phyloP scores from a whole-genome alignment of 768 basidiomycete genomes.

The Rhodotorula paludigena region DNA sequence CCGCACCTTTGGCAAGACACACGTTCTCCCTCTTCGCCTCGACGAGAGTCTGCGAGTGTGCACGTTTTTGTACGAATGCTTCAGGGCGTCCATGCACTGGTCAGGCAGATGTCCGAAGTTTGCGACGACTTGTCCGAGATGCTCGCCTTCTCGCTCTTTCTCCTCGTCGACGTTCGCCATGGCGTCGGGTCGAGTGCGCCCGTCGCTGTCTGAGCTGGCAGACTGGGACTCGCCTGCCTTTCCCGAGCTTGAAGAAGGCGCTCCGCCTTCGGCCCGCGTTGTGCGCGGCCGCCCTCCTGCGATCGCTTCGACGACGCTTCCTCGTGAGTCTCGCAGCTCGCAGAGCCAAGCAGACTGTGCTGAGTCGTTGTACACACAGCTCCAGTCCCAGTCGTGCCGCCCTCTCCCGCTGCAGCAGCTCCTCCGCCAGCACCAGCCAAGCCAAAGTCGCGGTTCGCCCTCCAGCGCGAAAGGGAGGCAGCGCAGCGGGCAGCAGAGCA shows the following conservation, averaged over 20 bases:
- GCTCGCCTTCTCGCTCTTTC: too few relatives aligned
- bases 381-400: constrained; percentile 10
- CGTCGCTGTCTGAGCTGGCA: constrained; percentile 23
- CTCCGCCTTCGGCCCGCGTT: constrained; percentile 12
- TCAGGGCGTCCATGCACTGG: too few relatives aligned
- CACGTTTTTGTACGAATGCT: too few relatives aligned
- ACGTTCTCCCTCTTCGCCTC: too few relatives aligned
- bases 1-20: too few relatives aligned
- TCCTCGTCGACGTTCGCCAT: background rate
- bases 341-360: background rate
- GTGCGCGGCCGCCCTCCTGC: constrained; percentile 18
- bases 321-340: constrained; percentile 10
- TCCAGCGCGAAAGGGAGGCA: constrained; percentile 30
- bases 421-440: background rate
- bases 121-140: too few relatives aligned
- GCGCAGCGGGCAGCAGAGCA: background rate
- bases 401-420: background rate
- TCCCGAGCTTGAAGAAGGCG: constrained; percentile 21
- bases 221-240: constrained; percentile 27
- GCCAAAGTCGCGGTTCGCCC: constrained; percentile 34
- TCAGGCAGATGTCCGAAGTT: too few relatives aligned
- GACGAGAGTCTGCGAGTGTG: too few relatives aligned
- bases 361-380: background rate
- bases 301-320: constrained; percentile 1
- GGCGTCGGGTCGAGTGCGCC: constrained; percentile 14